These are phyloP conservation scores for Petrea volubilis DNA, from an alignment of 257 asterid genomes.

Conservation along the genomic window DNA sequence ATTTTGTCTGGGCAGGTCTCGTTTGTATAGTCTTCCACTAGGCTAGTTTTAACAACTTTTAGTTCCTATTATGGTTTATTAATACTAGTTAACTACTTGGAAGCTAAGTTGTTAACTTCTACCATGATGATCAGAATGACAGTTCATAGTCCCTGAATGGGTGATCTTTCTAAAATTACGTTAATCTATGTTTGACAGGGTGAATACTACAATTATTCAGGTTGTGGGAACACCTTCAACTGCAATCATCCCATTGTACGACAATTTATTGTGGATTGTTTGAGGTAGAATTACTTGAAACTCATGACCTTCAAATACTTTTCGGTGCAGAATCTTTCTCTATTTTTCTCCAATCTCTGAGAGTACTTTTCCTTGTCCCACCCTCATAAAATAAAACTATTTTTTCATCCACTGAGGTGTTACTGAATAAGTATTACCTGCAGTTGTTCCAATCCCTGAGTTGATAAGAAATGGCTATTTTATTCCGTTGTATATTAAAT, in stretches of 20 bases:
- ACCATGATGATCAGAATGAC: constrained; percentile 5
- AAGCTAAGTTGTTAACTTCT: constrained; percentile 3
- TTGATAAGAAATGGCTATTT: neutral
- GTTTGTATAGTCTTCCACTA: neutral
- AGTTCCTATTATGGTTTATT: too few relatives aligned
- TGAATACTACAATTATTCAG: constrained; percentile 95
- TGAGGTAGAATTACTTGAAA: constrained; percentile 57
- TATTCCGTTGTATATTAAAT: neutral
- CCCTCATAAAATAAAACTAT: neutral
- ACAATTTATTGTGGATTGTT: constrained; percentile 85
- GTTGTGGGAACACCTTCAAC: constrained; percentile 98
- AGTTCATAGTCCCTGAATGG: neutral
- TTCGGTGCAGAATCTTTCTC: neutral
- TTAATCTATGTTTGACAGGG: constrained; percentile 58
- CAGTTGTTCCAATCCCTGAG: neutral
- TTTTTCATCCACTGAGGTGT: neutral
- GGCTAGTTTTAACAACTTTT: constrained; percentile 18
- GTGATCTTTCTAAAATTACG: constrained; percentile 15
- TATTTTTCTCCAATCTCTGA: neutral
- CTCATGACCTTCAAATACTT: neutral
- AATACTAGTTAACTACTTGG: too few relatives aligned
- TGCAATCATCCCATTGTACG: constrained; percentile 95
- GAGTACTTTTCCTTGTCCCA: neutral
- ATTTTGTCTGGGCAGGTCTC: constrained; percentile 4
- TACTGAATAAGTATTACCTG: neutral